Evolutionary conservation across 208 protist genomes (phyloP), one percentile per base, ranked within the genome.

Genomic region (Acanthamoeba lugdunensis): DNA sequence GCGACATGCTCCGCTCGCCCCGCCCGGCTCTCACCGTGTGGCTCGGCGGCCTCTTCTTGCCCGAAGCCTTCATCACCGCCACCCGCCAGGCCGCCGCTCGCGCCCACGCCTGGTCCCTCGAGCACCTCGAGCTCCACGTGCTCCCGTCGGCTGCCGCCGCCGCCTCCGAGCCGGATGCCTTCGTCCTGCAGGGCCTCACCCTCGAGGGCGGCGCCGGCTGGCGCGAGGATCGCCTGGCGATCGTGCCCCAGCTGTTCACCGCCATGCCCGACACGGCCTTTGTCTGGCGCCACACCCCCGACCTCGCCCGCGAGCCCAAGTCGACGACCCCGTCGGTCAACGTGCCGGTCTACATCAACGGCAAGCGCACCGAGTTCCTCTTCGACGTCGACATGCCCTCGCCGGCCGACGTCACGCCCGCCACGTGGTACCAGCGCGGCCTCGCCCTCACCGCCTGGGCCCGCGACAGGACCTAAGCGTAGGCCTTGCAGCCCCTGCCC

Each of bases 11-110:
- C 87, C 75, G 75, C 48, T 41, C 75, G 18, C 75, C 75, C 9
- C 75, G 45, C 73, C 23, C 33, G 33, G 11, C 18, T 45, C 63
- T 94, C 69, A 94, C 96, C 88, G 93, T 99, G 18, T 97, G 97
- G 81, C 95, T 99, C 2, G 99, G 98, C 28, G 97, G 98, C 23
- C 97, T 99, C 21, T 98, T 99, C 89, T 95, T 96, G 14, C 99
- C 98, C 14, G 98, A 98, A 28, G 98, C 98, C 0, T 99, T 98
- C 94, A 95, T 99, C 56, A 99, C 98, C 33, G 98, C 99, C n/a
- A 98, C 98, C 37, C 97, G 98, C 93, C 98, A 99, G 97, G 96
- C 98, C 58, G 97, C 96, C 21, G 98, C 98, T 45, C 97, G 98
- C 54, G 90, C 93, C 11, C 96, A 97, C 58, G 67, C 95, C 18